Conservation (phyloP, 2,329 filamentous ascomycete species). For the Calonectria multiphialidica region DNA sequence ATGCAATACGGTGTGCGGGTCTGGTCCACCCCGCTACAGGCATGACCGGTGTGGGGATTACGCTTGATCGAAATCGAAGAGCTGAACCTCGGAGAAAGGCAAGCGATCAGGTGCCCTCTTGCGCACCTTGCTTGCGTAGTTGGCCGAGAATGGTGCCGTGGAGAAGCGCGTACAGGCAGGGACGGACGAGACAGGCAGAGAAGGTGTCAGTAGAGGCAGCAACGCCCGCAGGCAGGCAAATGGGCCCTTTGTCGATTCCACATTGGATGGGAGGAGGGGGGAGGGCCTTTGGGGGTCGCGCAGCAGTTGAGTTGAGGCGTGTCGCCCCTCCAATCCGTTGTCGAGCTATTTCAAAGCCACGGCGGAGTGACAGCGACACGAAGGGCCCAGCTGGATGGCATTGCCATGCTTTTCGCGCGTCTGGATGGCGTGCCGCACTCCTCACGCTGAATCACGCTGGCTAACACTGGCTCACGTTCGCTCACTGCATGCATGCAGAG, state of each 20-base stretch:
- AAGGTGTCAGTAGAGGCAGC: not conserved
- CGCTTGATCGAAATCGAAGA: conserved; percentile 31
- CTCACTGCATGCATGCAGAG: conserved; percentile 16
- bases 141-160: not conserved
- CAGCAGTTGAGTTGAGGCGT: not conserved
- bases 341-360: not conserved
- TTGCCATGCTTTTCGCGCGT: not conserved
- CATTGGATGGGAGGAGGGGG: not conserved
- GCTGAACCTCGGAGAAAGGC: conserved; percentile 25
- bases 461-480: too few relatives aligned
- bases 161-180: conserved; percentile 3
- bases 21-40: conserved; percentile 22
- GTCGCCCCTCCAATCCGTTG: conserved; percentile 1
- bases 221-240: not conserved
- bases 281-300: not conserved
- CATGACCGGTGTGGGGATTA: conserved; percentile 32
- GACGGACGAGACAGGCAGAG: not conserved
- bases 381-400: not conserved
- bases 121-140: conserved; percentile 9
- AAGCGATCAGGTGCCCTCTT: conserved; percentile 26
- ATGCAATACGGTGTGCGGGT: conserved; percentile 19
- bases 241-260: not conserved
- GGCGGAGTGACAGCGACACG: not conserved
- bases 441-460: too few relatives aligned
- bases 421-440: conserved; percentile 5